Evolutionary conservation across 805 yeast species (phyloP).

Genomic region (Tetrapisispora arboricola): DNA sequence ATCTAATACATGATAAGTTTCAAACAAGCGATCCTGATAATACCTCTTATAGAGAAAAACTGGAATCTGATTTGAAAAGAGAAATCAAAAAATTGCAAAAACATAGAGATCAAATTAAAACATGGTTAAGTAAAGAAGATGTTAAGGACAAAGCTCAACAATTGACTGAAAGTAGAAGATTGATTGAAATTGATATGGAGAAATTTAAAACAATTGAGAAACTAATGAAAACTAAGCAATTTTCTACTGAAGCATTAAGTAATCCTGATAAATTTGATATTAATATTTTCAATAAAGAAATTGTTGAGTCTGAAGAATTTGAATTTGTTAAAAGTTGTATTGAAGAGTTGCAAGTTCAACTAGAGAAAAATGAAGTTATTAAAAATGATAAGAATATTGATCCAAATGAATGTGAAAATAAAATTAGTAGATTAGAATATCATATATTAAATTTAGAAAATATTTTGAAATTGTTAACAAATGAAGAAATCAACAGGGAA

Average conservation of each 20-base stretch:
- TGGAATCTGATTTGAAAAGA: conserved; percentile 84
- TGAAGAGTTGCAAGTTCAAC: conserved; percentile 74
- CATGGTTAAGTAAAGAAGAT: conserved; percentile 86
- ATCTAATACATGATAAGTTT: conserved; percentile 76
- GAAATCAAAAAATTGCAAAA: conserved; percentile 93
- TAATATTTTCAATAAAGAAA: conserved; percentile 63
- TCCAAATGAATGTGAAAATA: conserved; percentile 31
- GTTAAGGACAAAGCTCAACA: conserved; percentile 77
- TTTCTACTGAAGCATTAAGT: conserved; percentile 83
- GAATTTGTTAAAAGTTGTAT: conserved; percentile 59
- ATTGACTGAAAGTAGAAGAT: conserved; percentile 61
- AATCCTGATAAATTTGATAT: conserved; percentile 37
- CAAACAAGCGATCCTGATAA: conserved; percentile 56
- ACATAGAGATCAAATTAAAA: conserved; percentile 87
- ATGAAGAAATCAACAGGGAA: conserved; percentile 70
- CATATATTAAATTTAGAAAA: conserved; percentile 73
- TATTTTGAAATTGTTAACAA: conserved; percentile 65
- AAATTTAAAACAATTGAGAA: conserved; percentile 90
- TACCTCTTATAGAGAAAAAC: conserved; percentile 83
- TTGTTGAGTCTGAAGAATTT: conserved; percentile 63
- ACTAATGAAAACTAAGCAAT: conserved; percentile 87
- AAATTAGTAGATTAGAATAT: conserved; percentile 62
- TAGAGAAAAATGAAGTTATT: conserved; percentile 65
- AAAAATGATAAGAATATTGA: conserved; percentile 30
- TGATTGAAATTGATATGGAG: conserved; percentile 81